These are phyloP conservation scores for Didymella sp. DNA, from an alignment of 2,329 filamentous ascomycete genomes.

Conservation along the genomic window DNA sequence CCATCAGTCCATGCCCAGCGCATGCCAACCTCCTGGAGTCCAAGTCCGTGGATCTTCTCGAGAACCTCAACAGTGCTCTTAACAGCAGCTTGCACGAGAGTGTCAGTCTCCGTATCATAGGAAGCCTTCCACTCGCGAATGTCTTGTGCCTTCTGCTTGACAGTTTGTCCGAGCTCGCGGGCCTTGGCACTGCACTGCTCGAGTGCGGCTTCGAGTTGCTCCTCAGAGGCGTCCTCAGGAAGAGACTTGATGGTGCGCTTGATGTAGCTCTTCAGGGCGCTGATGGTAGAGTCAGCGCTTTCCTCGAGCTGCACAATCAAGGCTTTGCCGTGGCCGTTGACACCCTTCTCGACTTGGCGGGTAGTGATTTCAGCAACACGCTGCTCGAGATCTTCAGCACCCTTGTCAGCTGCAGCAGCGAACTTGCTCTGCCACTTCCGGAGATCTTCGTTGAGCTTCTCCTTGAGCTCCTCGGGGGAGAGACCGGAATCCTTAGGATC, in stretches of 20 bases:
- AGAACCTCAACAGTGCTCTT: slow-evolving; percentile 82
- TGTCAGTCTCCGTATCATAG: slow-evolving; percentile 73
- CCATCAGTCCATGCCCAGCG: slow-evolving; percentile 94
- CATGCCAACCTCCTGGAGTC: slow-evolving; percentile 90
- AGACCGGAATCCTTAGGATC: slow-evolving; percentile 35
- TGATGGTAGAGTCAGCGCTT: slow-evolving; percentile 68
- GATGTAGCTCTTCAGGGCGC: slow-evolving; percentile 71
- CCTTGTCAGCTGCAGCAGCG: slow-evolving; percentile 82
- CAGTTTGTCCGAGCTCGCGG: slow-evolving; percentile 70
- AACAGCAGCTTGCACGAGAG: slow-evolving; percentile 74
- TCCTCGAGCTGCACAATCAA: slow-evolving; percentile 73
- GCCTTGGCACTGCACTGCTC: slow-evolving; percentile 64
- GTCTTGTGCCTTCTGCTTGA: slow-evolving; percentile 79
- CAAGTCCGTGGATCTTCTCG: slow-evolving; percentile 80
- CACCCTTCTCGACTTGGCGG: slow-evolving; percentile 70
- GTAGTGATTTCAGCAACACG: slow-evolving; percentile 75
- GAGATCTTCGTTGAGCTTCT: slow-evolving; percentile 77
- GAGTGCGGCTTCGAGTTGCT: slow-evolving; percentile 60
- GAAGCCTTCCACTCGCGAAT: slow-evolving; percentile 77
- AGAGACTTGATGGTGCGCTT: slow-evolving; percentile 62
- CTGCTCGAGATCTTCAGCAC: slow-evolving; percentile 70
- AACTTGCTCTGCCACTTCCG: slow-evolving; percentile 89
- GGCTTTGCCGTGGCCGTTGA: slow-evolving; percentile 69
- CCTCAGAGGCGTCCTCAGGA: slow-evolving; percentile 63
- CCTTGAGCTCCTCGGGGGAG: slow-evolving; percentile 55